Percentiles rank a stretch among this genome's conserved stretches.
Conservation (phyloP, 306 rosid genomes). For the Rosa persica region DNA sequence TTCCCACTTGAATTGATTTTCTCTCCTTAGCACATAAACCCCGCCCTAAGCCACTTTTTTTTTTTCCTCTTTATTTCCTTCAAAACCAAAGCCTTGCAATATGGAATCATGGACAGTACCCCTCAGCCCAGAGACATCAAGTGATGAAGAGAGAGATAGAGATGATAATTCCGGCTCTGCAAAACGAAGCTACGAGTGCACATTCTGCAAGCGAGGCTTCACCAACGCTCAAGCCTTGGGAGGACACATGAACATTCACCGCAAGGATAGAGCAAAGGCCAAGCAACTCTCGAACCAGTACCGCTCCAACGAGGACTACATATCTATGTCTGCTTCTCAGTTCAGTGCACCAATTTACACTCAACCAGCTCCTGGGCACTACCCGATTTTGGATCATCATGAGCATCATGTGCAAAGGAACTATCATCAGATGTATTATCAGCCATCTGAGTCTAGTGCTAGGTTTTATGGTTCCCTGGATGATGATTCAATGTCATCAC, state of each 20-base stretch:
- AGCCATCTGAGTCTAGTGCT: conserved; percentile 27
- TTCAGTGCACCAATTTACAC: conserved; percentile 28
- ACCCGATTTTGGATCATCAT: conserved; percentile 25
- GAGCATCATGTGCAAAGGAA: conserved; percentile 38
- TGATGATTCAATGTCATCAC: conserved; percentile 32
- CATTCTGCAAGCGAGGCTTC: conserved; percentile 90
- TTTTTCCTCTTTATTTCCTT: conserved; percentile 14
- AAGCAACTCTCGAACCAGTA: conserved; percentile 39
- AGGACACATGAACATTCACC: conserved; percentile 93
- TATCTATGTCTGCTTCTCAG: conserved; percentile 24
- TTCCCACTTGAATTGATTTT: conserved; percentile 32
- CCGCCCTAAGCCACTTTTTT: neutral
- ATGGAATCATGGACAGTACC: conserved; percentile 45
- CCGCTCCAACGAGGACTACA: conserved; percentile 22
- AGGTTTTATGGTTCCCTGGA: conserved; percentile 13
- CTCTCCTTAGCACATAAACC: conserved; percentile 20
- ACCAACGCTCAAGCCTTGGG: conserved; percentile 95
- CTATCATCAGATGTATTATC: conserved; percentile 33
- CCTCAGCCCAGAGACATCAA: conserved; percentile 45
- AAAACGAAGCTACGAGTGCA: conserved; percentile 72
- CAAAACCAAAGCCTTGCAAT: neutral
- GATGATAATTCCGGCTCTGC: conserved; percentile 25
- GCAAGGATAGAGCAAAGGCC: conserved; percentile 74
- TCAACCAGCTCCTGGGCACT: conserved; percentile 24
- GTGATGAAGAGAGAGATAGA: conserved; percentile 54